A percentile compares a stretch with the other conserved stretches of the same genome.
Evolutionary conservation across 805 yeast species (phyloP).

Genomic region (Nakazawaea laoshanensis): DNA sequence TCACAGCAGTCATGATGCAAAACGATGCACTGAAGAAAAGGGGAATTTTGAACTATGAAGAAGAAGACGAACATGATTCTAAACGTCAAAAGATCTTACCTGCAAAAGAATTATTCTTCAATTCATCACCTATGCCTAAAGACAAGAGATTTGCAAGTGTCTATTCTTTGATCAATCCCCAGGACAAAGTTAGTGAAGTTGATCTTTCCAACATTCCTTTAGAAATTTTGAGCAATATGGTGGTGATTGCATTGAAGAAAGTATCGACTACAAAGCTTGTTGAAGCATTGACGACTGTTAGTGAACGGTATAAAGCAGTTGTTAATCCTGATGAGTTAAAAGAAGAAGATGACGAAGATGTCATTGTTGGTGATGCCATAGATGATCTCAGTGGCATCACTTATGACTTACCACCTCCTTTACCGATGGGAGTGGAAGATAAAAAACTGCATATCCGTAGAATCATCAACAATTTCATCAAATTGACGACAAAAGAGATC

Average conservation of each 20-base stretch:
- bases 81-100: conserved; percentile 16
- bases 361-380: conserved; percentile 19
- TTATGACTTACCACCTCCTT: conserved; percentile 49
- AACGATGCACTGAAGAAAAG: conserved; percentile 19
- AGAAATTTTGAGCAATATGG: conserved; percentile 55
- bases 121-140: conserved; percentile 24
- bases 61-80: conserved; percentile 35
- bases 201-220: conserved; percentile 65
- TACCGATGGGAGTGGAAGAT: conserved; percentile 38
- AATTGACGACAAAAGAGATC: conserved; percentile 29
- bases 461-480: conserved; percentile 52
- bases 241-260: conserved; percentile 53
- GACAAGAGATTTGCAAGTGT: conserved; percentile 49
- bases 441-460: conserved; percentile 49
- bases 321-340: conserved; percentile 22
- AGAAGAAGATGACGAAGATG: conserved; percentile 15
- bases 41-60: conserved; percentile 28
- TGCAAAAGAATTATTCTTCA: conserved; percentile 16
- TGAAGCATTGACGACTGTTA: conserved; percentile 61
- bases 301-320: conserved; percentile 46
- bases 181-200: conserved; percentile 50
- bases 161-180: conserved; percentile 56
- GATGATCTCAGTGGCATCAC: conserved; percentile 23
- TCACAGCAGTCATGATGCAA: conserved; percentile 21
- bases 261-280: conserved; percentile 44